These are phyloP conservation scores for Aspergillus ibericus DNA, from an alignment of 2,329 filamentous ascomycete genomes.

Conservation along the genomic window DNA sequence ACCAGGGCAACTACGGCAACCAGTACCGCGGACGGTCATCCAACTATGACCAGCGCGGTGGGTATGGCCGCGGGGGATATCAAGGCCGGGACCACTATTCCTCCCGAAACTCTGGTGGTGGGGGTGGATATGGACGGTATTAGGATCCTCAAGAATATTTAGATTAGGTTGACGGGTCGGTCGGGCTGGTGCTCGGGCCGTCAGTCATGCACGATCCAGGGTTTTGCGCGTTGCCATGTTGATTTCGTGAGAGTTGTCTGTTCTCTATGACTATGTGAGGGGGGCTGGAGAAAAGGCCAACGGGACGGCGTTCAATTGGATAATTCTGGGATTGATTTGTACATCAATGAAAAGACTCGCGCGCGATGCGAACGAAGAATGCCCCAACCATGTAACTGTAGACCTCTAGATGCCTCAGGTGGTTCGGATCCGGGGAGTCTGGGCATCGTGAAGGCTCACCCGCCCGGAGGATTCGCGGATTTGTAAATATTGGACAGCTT, in stretches of 20 bases:
- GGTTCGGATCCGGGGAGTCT: not conserved
- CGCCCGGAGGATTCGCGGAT: not conserved
- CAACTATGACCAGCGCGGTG: slow-evolving; percentile 26
- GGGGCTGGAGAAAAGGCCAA: not conserved
- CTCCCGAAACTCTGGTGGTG: slow-evolving; percentile 32
- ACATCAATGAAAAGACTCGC: not conserved
- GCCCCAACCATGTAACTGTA: not conserved
- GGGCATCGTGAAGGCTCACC: too few species aligned
- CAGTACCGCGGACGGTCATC: slow-evolving; percentile 28
- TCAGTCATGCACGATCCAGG: slow-evolving; percentile 6
- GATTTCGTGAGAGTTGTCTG: not conserved
- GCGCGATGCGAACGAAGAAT: not conserved
- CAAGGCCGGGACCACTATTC: slow-evolving; percentile 32
- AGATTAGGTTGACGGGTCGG: not conserved
- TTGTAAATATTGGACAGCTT: not conserved
- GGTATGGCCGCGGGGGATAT: slow-evolving; percentile 23
- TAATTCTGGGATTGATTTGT: not conserved
- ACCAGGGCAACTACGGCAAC: slow-evolving; percentile 12
- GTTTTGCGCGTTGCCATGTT: not conserved
- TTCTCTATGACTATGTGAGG: slow-evolving; percentile 6
- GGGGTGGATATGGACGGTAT: slow-evolving; percentile 41
- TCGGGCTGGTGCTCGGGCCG: not conserved
- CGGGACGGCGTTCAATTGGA: slow-evolving; percentile 12
- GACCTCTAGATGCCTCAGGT: not conserved
- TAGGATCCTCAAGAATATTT: slow-evolving; percentile 13